Evolutionary conservation across 2,329 filamentous ascomycete species (phyloP).

Genomic region (Dothideomycetidae sp.): DNA sequence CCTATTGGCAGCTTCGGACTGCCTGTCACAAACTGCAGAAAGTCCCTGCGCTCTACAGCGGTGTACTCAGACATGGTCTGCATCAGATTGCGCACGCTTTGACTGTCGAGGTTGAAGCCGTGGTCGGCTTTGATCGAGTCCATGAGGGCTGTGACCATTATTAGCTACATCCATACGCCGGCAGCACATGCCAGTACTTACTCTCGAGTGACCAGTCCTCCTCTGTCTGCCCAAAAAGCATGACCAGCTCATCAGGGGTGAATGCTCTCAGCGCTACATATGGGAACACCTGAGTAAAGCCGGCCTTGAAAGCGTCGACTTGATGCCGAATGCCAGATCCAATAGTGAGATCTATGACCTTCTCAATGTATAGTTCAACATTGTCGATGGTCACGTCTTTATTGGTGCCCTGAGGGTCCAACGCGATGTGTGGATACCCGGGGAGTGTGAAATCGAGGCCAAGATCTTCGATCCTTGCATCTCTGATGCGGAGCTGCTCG

Average conservation of each 20-base stretch:
- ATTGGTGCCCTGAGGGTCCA: constrained; percentile 60
- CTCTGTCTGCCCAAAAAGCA: constrained; percentile 80
- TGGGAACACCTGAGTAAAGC: constrained; percentile 92
- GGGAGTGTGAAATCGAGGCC: constrained; percentile 90
- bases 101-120: constrained; percentile 96
- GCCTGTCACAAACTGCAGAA: constrained; percentile 93
- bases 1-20: constrained; percentile 97
- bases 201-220: constrained; percentile 98
- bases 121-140: constrained; percentile 98
- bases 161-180: constrained; percentile 9
- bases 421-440: constrained; percentile 75
- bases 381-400: constrained; percentile 75
- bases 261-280: constrained; percentile 87
- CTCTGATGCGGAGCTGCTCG: constrained; percentile 58
- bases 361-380: constrained; percentile 75
- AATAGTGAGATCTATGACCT: constrained; percentile 81
- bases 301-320: constrained; percentile 75
- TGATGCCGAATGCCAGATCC: constrained; percentile 79
- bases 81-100: constrained; percentile 81
- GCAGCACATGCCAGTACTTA: constrained; percentile 46
- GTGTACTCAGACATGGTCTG: constrained; percentile 87
- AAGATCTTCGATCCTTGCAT: constrained; percentile 68
- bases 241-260: constrained; percentile 86
- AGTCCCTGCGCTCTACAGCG: constrained; percentile 65
- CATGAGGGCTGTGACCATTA: constrained; percentile 55